These are phyloP conservation scores for Fusarium gaditjirri DNA, from an alignment of 2,329 filamentous ascomycete species.

Conservation along the genomic window DNA sequence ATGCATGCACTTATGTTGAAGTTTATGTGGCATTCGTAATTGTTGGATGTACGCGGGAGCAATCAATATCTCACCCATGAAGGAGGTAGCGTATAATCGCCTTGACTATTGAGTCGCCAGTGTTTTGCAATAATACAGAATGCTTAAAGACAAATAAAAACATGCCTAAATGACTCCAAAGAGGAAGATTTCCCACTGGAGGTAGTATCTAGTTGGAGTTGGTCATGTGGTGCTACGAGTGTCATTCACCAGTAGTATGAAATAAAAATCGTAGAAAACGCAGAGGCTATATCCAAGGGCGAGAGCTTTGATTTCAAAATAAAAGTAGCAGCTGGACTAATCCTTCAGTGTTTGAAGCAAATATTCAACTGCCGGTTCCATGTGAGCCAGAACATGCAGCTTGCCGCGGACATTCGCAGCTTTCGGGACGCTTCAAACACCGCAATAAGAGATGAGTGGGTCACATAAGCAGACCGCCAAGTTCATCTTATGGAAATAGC, in stretches of 20 bases:
- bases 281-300: no score
- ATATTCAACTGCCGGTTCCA: neutral
- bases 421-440: neutral
- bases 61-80: no score
- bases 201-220: no score
- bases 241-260: neutral
- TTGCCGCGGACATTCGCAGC: neutral
- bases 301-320: neutral
- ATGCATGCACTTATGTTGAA: neutral
- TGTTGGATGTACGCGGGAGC: neutral
- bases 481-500: neutral
- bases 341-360: neutral
- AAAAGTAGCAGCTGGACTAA: neutral
- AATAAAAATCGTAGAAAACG: no score
- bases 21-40: no score
- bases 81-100: neutral
- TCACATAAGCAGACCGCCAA: neutral
- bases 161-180: no score
- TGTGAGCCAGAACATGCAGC: neutral
- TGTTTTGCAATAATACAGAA: no score
- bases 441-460: neutral
- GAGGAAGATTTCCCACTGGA: rapidly evolving
- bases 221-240: no score
- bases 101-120: neutral
- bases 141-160: no score